These are phyloP conservation scores for Triangularia setosa DNA, from an alignment of 2,329 filamentous ascomycete species.

Conservation along the genomic window DNA sequence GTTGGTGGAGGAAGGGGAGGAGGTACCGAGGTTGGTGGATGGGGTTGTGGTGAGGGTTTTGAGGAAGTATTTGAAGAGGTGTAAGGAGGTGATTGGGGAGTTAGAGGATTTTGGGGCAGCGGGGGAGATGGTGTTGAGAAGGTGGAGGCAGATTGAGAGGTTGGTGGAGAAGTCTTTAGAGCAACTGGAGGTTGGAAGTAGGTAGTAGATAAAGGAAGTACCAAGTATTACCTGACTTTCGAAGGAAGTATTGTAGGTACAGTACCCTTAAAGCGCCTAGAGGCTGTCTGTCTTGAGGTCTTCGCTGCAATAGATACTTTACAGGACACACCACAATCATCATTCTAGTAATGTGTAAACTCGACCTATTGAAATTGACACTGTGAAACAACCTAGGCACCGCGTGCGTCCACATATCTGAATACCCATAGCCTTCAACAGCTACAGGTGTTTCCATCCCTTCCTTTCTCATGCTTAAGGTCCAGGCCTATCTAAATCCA, in stretches of 20 bases:
- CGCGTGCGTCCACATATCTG: no score
- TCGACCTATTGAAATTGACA: no score
- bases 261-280: no score
- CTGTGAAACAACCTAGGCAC: no score
- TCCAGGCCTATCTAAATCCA: no score
- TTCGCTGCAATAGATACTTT: no score
- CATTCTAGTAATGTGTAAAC: no score
- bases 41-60: conserved; percentile 37
- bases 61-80: conserved; percentile 33
- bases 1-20: conserved; percentile 43
- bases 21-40: conserved; percentile 39
- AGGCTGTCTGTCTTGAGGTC: no score
- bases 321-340: no score
- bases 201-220: neutral
- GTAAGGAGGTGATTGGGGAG: conserved; percentile 31
- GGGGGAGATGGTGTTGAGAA: conserved; percentile 34
- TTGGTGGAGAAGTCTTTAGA: conserved; percentile 37
- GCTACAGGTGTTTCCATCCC: no score
- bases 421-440: no score
- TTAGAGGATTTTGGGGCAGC: conserved; percentile 34
- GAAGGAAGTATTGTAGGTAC: neutral
- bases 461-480: no score
- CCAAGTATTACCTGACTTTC: neutral
- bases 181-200: conserved; percentile 22
- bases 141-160: conserved; percentile 42